phyloP scores from a whole-genome alignment of 805 yeast species.

The Teunomyces pallodes region DNA sequence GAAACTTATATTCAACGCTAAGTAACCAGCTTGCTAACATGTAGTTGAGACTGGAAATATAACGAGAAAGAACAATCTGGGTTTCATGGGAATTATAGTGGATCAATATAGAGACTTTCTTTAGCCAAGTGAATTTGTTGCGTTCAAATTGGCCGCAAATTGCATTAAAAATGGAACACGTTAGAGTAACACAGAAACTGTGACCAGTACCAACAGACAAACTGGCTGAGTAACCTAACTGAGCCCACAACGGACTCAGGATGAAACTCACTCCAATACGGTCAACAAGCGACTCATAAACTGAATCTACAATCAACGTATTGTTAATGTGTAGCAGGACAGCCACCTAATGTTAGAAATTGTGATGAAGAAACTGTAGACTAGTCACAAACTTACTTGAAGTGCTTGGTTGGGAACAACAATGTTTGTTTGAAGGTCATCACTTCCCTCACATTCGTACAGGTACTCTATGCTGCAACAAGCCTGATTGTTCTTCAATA shows the following conservation, averaged over 20 bases:
- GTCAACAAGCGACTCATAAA: not conserved
- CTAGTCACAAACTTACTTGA: not conserved
- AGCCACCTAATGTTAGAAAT: not conserved
- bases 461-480: conserved; percentile 2
- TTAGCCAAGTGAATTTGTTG: not conserved
- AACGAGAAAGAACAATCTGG: not conserved
- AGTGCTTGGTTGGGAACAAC: not conserved
- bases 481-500: not conserved
- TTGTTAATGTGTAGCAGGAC: not conserved
- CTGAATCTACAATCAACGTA: not conserved
- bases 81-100: not conserved
- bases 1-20: conserved; percentile 21
- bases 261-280: not conserved
- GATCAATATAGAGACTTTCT: not conserved
- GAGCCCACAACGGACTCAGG: not conserved
- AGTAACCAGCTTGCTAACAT: conserved; percentile 16
- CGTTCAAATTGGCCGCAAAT: not conserved
- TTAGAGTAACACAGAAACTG: conserved; percentile 3
- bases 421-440: not conserved
- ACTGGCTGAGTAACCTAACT: not conserved
- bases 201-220: not conserved
- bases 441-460: not conserved
- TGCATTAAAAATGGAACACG: conserved; percentile 9
- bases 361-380: not conserved
- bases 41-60: conserved; percentile 14